Base-by-base conservation (phyloP, 73 alveolate genomes). In the Vitrella brassicaformis region DNA sequence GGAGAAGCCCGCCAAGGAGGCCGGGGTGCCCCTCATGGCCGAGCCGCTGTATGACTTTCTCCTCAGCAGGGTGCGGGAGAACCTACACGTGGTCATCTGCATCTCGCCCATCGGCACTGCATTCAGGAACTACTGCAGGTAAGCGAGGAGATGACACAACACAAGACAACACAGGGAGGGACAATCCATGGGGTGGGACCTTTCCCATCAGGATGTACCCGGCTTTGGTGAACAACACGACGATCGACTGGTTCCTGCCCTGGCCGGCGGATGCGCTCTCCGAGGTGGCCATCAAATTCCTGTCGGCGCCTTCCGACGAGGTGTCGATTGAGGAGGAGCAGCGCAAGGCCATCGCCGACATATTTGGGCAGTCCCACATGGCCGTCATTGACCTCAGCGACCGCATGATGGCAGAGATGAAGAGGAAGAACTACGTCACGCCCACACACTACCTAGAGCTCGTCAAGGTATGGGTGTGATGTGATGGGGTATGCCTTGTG, bases 181-280 rank as follows among this genome's bases (percentile, higher is more conserved):
- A n/a, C n/a, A n/a, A n/a, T n/a, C n/a, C n/a, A n/a, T n/a, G n/a
- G n/a, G n/a, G n/a, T n/a, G n/a, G n/a, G n/a, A n/a, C n/a, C n/a
- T n/a, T n/a, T n/a, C n/a, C n/a, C n/a, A n/a, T n/a, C 79, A 92
- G 98, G 80, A 93, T 92, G 96, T 97, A 97, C 87, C 99, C 99
- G 56, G 97, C 98, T 65, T 86, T 97, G 56, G 94, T 97, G 67
- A 97, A 96, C 88, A 96, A 96, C 91, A 96, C 99, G 27, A 97
- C 99, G 0, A 90, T 96, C 47, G 90, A 91, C 66, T 93, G 99
- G 96, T 93, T 94, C 80, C 93, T 97, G 93, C 98, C 97, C 56
- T 97, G 99, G 99, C 99, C 99, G 9, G 98, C 95, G 31, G 98
- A 97, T 30, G 99, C 99, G 25, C 89, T 95, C 74, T 83, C 84